These are phyloP conservation scores for Allomyces macrogynus DNA, from an alignment of 192 early-diverging fungal species.

Conservation along the genomic window DNA sequence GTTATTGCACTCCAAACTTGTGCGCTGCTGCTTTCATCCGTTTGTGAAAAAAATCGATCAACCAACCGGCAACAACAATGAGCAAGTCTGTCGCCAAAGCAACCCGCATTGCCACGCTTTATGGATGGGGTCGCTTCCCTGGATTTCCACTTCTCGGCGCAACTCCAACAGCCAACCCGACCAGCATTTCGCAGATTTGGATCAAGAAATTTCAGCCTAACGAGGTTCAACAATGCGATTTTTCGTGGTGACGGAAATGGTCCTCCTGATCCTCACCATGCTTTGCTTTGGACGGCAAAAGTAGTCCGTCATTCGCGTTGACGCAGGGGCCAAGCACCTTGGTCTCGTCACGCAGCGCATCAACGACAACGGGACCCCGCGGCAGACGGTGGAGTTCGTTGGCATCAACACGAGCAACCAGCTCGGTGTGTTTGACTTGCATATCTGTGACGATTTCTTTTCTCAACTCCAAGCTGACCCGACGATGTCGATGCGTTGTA, in stretches of 20 bases:
- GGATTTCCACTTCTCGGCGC: not conserved
- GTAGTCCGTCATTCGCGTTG: not conserved
- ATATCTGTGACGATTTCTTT: not conserved
- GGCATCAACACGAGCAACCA: not conserved
- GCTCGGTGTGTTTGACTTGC: not conserved
- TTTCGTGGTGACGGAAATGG: no score
- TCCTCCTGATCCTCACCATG: no score
- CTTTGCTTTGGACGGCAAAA: not conserved
- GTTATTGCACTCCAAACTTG: no score
- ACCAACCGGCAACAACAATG: no score
- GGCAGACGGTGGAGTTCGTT: not conserved
- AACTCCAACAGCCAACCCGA: not conserved
- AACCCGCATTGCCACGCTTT: not conserved
- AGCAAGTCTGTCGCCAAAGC: no score
- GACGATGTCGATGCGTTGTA: no score
- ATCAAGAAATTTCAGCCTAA: not conserved
- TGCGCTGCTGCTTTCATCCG: no score
- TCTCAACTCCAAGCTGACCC: not conserved
- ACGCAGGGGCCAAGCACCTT: not conserved
- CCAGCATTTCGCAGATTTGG: not conserved
- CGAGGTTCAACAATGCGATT: not conserved
- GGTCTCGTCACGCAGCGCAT: not conserved
- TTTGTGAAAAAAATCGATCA: no score
- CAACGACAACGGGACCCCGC: not conserved
- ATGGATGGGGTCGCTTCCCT: not conserved